Evolutionary conservation across 306 rosid species (phyloP).

Genomic region (Cicer cuneatum): DNA sequence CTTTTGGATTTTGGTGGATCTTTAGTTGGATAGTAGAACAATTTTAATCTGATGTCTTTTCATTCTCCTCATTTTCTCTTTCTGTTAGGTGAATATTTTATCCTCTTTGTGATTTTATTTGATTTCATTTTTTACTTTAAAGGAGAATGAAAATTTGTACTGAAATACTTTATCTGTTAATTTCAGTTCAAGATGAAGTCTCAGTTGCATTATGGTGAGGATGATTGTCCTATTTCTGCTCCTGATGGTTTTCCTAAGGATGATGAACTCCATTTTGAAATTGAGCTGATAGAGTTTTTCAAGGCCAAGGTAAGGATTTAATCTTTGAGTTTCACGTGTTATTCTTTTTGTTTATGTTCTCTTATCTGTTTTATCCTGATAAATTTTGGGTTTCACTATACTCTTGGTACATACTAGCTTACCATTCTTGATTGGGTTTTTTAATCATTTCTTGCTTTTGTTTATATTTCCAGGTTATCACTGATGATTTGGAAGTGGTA

Average conservation of each 20-base stretch:
- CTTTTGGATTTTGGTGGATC: slow-evolving; percentile 24
- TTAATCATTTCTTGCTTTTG: slow-evolving; percentile 28
- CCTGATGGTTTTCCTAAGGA: slow-evolving; percentile 82
- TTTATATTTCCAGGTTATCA: slow-evolving; percentile 70
- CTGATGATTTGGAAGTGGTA: slow-evolving; percentile 85
- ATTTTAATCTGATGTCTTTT: slow-evolving; percentile 23
- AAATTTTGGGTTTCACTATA: slow-evolving; percentile 18
- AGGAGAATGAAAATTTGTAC: background rate
- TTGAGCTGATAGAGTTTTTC: slow-evolving; percentile 88
- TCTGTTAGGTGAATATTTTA: slow-evolving; percentile 5
- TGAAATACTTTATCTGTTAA: slow-evolving; percentile 22
- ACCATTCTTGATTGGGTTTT: slow-evolving; percentile 4
- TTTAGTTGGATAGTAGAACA: slow-evolving; percentile 21
- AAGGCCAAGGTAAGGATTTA: slow-evolving; percentile 81
- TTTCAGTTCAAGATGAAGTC: slow-evolving; percentile 94
- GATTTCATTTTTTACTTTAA: slow-evolving; percentile 23
- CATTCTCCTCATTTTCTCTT: slow-evolving; percentile 11
- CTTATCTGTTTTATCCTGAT: slow-evolving; percentile 17
- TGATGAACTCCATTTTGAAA: slow-evolving; percentile 92
- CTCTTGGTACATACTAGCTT: slow-evolving; percentile 1
- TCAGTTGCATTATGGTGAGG: slow-evolving; percentile 87
- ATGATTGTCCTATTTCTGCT: slow-evolving; percentile 81
- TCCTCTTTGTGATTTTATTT: slow-evolving; percentile 20
- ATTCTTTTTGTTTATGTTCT: slow-evolving; percentile 21
- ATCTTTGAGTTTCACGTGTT: slow-evolving; percentile 30